Conservation (phyloP, 768 basidiomycete genomes). For the Termitomyces sp. region DNA sequence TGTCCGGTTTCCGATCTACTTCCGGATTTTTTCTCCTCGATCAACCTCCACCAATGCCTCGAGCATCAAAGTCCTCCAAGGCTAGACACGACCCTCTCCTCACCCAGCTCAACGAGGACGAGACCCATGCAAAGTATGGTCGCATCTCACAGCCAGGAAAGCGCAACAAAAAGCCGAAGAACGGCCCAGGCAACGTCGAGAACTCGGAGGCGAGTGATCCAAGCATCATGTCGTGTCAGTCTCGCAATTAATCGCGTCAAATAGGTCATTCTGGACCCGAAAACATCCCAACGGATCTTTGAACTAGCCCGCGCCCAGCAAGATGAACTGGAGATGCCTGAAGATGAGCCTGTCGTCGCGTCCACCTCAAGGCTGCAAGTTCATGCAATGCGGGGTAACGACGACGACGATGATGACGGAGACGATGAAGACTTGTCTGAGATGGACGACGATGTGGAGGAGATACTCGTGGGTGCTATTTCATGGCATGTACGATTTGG, state of each 20-base stretch:
- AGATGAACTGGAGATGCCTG: constrained; percentile 70
- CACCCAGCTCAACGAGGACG: constrained; percentile 78
- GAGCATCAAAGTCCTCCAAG: constrained; percentile 50
- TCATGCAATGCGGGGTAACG: constrained; percentile 27
- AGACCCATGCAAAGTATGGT: constrained; percentile 71
- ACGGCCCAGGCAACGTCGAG: constrained; percentile 42
- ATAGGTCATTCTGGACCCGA: constrained; percentile 72
- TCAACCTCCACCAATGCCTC: constrained; percentile 49
- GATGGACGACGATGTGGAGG: constrained; percentile 51
- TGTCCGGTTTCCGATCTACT: constrained; percentile 10
- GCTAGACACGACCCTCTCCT: constrained; percentile 84
- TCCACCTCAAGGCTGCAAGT: constrained; percentile 27
- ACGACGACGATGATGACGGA: constrained; percentile 43
- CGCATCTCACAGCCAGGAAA: constrained; percentile 71
- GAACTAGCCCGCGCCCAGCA: constrained; percentile 92
- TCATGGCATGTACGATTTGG: neutral
- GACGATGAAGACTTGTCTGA: constrained; percentile 30
- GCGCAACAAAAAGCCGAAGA: constrained; percentile 58
- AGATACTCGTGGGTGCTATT: constrained; percentile 46
- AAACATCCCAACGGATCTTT: constrained; percentile 83
- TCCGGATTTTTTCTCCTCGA: constrained; percentile 12
- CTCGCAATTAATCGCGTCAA: constrained; percentile 7
- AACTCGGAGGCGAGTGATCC: constrained; percentile 42
- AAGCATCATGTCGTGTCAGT: constrained; percentile 13
- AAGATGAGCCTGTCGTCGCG: constrained; percentile 33